Evolutionary conservation across 148 eudicot genomes (phyloP), one percentile per base, ranked within the genome.

Genomic region (Rhododendron simsii): DNA sequence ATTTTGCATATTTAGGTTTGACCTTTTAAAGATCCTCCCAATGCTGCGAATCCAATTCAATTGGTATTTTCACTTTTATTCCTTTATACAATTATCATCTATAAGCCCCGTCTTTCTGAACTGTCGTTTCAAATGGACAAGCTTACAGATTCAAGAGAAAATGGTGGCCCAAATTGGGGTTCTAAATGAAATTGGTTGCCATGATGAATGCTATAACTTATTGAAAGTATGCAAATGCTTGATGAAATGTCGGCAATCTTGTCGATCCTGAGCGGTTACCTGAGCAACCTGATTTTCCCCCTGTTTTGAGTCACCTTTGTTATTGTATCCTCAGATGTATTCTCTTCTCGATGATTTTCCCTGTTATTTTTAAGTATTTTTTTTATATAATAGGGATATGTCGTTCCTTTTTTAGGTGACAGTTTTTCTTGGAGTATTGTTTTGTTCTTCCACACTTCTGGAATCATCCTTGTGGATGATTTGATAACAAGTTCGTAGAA

Each of bases 221-320:
- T 85, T 84, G 89, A 90, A 86, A 91, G 92, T 69, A 5, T 84
- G 23, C 16, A 51, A 75, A 65, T 85, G 88, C 90, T 90, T 90
- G 55, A 86, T 91, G 90, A 86, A 76, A 47, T 39, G 69, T 89
- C 84, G 87, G 30, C 93, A 67, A 74, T 83, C 47, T 83, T 84
- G 91, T 88, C 87, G 86, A 87, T 86, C 84, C 94, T 92, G 94
- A 91, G 93, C 90, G 92, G 95, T 93, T 93, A 92, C 85, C 92
- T 91, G 93, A 93, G 94, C 93, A 92, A 87, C 92, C 88, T 80
- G 23, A 20, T 28, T 39, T 83, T 44, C 41, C 39, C 15, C 44
- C 47, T 18, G 3, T 28, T 23, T 82, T 37, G 11, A 35, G 10
- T 39, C 65, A 26, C 50, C 30, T 67, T 33, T 16, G 5, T 28